phyloP scores from a whole-genome alignment of 495 filamentous ascomycete genomes.

The Parachaetomium inaequale region DNA sequence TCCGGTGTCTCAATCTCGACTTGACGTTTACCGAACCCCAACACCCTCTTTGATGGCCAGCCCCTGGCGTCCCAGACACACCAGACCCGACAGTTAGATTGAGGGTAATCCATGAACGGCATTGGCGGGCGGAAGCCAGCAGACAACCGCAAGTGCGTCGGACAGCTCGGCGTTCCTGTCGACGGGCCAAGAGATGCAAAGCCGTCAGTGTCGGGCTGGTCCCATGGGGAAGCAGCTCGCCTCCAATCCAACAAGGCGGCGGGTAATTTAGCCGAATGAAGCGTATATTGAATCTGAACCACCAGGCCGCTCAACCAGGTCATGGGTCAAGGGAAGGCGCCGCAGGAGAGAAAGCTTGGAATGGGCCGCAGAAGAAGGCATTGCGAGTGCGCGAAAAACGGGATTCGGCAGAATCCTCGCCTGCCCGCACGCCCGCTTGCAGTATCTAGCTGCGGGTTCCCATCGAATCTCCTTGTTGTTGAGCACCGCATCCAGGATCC shows the following conservation, averaged over 20 bases:
- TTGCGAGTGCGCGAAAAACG: neutral
- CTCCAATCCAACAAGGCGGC: conserved; percentile 24
- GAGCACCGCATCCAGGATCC: neutral
- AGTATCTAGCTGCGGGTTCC: conserved; percentile 8
- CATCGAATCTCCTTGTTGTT: neutral
- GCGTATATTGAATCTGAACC: conserved; percentile 28
- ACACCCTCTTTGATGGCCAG: neutral
- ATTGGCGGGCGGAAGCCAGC: conserved; percentile 14
- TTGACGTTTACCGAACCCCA: neutral
- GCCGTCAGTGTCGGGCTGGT: conserved; percentile 11
- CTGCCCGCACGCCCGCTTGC: conserved; percentile 7
- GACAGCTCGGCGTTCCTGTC: conserved; percentile 1
- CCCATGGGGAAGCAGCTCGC: conserved; percentile 17
- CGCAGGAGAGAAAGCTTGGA: conserved; percentile 19
- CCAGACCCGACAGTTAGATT: conserved; percentile 1
- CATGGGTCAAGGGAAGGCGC: conserved; percentile 22
- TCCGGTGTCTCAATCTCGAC: neutral
- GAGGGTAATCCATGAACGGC: conserved; percentile 5
- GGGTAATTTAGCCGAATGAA: conserved; percentile 36
- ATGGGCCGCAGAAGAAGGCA: neutral
- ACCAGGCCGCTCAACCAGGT: conserved; percentile 29
- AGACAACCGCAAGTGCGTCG: neutral
- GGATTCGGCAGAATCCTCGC: conserved; percentile 1
- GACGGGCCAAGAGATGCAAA: conserved; percentile 20
- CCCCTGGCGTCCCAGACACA: neutral